Conservation (phyloP, 2,329 filamentous ascomycete species). For the Atkinsonella texensis region DNA sequence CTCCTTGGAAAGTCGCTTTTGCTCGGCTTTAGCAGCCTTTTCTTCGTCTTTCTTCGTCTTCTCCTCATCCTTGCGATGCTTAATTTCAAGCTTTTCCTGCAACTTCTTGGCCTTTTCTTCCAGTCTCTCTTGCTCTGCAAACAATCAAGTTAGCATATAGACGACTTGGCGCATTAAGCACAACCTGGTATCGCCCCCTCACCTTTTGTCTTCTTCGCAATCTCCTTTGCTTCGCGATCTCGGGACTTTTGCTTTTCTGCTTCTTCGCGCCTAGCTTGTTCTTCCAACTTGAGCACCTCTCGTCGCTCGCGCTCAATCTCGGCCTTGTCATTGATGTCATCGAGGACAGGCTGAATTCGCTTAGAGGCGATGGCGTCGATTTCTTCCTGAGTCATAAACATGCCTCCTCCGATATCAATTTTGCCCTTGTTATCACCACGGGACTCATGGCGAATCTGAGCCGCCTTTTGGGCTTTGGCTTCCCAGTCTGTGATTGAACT, state of each 20-base stretch:
- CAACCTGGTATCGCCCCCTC: constrained; percentile 17
- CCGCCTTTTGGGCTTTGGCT: constrained; percentile 57
- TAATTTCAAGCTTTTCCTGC: constrained; percentile 9
- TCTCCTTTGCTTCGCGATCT: constrained; percentile 41
- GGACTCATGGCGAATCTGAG: constrained; percentile 50
- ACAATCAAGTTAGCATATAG: constrained; percentile 7
- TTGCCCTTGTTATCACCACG: constrained; percentile 44
- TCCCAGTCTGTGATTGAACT: constrained; percentile 68
- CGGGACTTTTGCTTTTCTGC: constrained; percentile 32
- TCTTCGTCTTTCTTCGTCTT: constrained; percentile 41
- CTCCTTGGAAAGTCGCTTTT: constrained; percentile 27
- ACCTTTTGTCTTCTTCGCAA: constrained; percentile 47
- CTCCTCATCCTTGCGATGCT: constrained; percentile 21
- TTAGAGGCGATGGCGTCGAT: constrained; percentile 68
- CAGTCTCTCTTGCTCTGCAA: constrained; percentile 34
- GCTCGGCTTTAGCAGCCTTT: constrained; percentile 38
- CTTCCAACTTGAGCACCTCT: constrained; percentile 50
- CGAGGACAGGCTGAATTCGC: constrained; percentile 69
- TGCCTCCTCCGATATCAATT: constrained; percentile 66
- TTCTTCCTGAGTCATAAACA: constrained; percentile 64
- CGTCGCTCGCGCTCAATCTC: constrained; percentile 59
- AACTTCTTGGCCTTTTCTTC: constrained; percentile 18
- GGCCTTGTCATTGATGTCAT: constrained; percentile 72
- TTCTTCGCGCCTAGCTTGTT: constrained; percentile 43
- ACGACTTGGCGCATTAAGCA: background rate